Evolutionary conservation across 306 rosid genomes (phyloP).

Genomic region (Cicer bijugum): DNA sequence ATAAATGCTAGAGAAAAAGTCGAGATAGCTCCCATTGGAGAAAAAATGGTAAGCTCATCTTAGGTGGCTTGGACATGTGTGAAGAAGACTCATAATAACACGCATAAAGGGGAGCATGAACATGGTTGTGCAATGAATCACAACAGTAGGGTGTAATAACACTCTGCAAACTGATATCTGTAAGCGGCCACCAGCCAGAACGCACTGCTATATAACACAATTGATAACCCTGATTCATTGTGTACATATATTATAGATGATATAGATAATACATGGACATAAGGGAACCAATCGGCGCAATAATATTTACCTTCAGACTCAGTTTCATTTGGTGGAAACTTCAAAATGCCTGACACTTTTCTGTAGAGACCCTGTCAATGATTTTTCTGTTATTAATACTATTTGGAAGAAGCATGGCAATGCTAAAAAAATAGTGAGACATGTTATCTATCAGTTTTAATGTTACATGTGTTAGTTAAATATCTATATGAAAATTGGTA

Average conservation of each 20-base stretch:
- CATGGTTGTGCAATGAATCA: not conserved
- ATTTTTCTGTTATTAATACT: not conserved
- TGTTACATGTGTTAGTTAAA: not conserved
- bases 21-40: not conserved
- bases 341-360: constrained; percentile 74
- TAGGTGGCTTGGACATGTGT: not conserved
- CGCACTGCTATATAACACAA: not conserved
- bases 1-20: not conserved
- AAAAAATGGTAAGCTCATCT: not conserved
- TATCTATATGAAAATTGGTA: no score
- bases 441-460: not conserved
- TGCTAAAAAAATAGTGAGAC: not conserved
- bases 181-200: not conserved
- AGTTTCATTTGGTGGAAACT: constrained; percentile 64
- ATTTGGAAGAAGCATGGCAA: constrained; percentile 21
- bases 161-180: not conserved
- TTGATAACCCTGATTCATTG: not conserved
- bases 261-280: constrained; percentile 5
- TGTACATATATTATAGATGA: not conserved
- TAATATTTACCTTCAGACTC: constrained; percentile 58
- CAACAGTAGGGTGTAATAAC: no score
- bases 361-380: constrained; percentile 82
- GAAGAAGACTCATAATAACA: not conserved
- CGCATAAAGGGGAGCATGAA: not conserved
- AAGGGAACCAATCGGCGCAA: constrained; percentile 20